A percentile compares a stretch with the other conserved stretches of the same genome.
phyloP scores from a whole-genome alignment of 1,139 yeast genomes.

The Geotrichum macrosporum region DNA sequence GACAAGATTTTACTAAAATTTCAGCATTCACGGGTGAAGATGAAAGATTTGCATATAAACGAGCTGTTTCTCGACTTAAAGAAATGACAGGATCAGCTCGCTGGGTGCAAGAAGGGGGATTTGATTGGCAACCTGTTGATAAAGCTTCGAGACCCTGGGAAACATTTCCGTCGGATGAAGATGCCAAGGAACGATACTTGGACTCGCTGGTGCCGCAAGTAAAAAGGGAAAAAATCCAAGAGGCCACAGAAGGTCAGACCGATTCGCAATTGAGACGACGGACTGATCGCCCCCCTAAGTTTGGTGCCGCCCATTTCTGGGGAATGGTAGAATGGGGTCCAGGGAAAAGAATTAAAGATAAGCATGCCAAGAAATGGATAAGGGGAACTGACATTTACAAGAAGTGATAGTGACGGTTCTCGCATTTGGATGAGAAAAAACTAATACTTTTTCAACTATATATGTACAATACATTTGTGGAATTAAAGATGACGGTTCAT shows the following conservation, averaged over 20 bases:
- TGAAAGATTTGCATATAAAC: constrained; percentile 66
- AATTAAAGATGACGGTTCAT: too few relatives aligned
- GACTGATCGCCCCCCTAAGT: constrained; percentile 43
- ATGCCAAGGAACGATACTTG: too few relatives aligned
- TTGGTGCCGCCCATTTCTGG: constrained; percentile 57
- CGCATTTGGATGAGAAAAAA: too few relatives aligned
- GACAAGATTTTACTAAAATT: constrained; percentile 45
- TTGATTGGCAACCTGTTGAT: constrained; percentile 57
- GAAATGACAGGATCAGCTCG: constrained; percentile 59
- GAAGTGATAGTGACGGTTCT: neutral
- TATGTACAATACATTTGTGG: too few relatives aligned
- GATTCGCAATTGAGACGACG: constrained; percentile 18
- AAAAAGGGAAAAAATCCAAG: too few relatives aligned
- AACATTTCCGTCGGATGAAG: too few relatives aligned
- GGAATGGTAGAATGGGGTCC: constrained; percentile 61
- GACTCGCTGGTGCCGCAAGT: too few relatives aligned
- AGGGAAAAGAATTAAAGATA: constrained; percentile 49
- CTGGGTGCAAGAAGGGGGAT: constrained; percentile 50
- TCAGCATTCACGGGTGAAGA: constrained; percentile 72
- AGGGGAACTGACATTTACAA: constrained; percentile 33
- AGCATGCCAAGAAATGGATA: constrained; percentile 51
- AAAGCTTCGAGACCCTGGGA: constrained; percentile 62
- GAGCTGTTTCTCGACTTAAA: constrained; percentile 64
- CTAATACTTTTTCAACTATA: too few relatives aligned
- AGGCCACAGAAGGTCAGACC: too few relatives aligned